A percentile compares a stretch with the other conserved stretches of the same genome.
phyloP scores from a whole-genome alignment of 2,329 filamentous ascomycete genomes.

The Aurifilum marmelostoma region DNA sequence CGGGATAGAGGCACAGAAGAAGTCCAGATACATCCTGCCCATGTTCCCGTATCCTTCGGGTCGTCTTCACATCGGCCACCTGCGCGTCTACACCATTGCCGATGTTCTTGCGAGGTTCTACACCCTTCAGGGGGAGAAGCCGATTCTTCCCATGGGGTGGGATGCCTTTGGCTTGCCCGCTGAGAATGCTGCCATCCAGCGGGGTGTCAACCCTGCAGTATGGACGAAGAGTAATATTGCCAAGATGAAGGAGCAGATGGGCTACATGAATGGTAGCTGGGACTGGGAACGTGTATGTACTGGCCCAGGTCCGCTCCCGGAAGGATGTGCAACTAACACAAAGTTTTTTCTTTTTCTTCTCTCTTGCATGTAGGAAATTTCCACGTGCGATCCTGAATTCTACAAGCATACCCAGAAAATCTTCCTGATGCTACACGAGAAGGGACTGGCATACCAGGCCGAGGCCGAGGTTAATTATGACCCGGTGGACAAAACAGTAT shows the following conservation, averaged over 20 bases:
- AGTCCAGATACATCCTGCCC: conserved; percentile 72
- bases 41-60: conserved; percentile 97
- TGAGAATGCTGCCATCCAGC: conserved; percentile 87
- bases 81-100: conserved; percentile 88
- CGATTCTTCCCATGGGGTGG: conserved; percentile 92
- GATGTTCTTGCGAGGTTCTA: conserved; percentile 81
- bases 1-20: conserved; percentile 30
- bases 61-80: conserved; percentile 81
- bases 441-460: conserved; percentile 79
- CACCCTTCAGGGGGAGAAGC: conserved; percentile 72
- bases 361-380: conserved; percentile 73
- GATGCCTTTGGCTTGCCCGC: conserved; percentile 90
- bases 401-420: conserved; percentile 89
- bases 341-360: too few species aligned
- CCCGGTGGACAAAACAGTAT: conserved; percentile 83
- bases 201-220: conserved; percentile 72
- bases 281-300: conserved; percentile 77
- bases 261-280: conserved; percentile 79
- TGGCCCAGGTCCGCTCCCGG: not conserved
- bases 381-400: conserved; percentile 81
- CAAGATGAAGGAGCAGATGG: conserved; percentile 82
- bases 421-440: conserved; percentile 75
- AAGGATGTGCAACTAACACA: conserved; percentile 18
- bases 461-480: conserved; percentile 90
- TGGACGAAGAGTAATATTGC: conserved; percentile 84